Evolutionary conservation across 176 grass and related monocot species (phyloP).

Genomic region (Aechmea fasciata): DNA sequence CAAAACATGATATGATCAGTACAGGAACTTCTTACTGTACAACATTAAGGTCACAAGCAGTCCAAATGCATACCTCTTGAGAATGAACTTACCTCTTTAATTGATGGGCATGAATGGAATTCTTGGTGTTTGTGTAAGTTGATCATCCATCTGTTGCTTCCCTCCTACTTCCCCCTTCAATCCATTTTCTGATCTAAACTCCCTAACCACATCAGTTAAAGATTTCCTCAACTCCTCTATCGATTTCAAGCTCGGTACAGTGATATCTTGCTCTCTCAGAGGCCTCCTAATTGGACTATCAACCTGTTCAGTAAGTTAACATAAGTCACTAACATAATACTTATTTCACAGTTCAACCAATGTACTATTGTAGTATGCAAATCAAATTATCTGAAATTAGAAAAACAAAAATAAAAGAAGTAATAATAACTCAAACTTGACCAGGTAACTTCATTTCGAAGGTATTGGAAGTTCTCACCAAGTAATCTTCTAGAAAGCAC

Average conservation of each 20-base stretch:
- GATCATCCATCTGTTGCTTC: conserved; percentile 23
- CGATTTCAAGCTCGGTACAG: conserved; percentile 35
- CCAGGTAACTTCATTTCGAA: not conserved
- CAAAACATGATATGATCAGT: not conserved
- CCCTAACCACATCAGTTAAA: conserved; percentile 36
- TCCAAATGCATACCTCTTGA: not conserved
- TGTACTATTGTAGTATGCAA: too few relatives aligned
- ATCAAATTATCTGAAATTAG: not conserved
- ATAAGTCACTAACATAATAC: not conserved
- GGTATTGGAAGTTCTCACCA: conserved; percentile 26
- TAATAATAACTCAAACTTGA: not conserved
- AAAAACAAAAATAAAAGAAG: too few relatives aligned
- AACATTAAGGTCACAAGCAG: not conserved
- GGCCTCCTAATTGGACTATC: conserved; percentile 39
- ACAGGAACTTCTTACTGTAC: not conserved
- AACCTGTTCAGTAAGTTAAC: conserved; percentile 27
- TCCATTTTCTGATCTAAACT: conserved; percentile 42
- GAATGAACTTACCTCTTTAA: conserved; percentile 4
- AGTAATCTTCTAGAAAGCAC: conserved; percentile 50
- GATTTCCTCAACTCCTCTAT: conserved; percentile 42
- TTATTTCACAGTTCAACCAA: too few relatives aligned
- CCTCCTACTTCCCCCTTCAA: conserved; percentile 28
- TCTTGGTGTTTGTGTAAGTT: conserved; percentile 32
- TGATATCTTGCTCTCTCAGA: conserved; percentile 14
- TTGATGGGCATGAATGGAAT: conserved; percentile 69